These are phyloP conservation scores for Carex sylvatica DNA, from an alignment of 202 grass and related monocot genomes.

Conservation along the genomic window DNA sequence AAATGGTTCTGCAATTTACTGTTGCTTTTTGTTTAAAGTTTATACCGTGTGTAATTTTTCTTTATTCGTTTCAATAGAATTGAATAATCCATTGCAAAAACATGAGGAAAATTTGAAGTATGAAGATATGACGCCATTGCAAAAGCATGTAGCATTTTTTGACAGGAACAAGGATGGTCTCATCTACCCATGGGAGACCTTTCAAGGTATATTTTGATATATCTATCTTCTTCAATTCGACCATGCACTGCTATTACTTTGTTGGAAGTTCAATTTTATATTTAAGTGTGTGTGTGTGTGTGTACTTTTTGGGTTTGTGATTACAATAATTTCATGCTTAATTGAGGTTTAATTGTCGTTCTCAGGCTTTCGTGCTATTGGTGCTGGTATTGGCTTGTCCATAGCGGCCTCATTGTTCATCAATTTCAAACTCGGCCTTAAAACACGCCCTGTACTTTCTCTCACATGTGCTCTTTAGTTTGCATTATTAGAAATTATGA, in stretches of 20 bases:
- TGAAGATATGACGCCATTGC: constrained; percentile 41
- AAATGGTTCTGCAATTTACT: background rate
- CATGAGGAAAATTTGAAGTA: background rate
- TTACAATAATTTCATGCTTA: background rate
- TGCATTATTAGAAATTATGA: background rate
- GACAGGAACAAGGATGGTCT: constrained; percentile 47
- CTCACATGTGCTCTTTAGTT: background rate
- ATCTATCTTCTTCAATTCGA: background rate
- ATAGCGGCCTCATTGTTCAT: constrained; percentile 20
- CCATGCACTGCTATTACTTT: too few relatives aligned
- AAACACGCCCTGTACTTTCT: constrained; percentile 41
- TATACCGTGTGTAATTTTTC: background rate
- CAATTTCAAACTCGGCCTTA: constrained; percentile 42
- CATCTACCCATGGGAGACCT: constrained; percentile 54
- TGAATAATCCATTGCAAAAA: background rate
- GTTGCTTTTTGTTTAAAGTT: background rate
- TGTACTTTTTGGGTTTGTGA: background rate
- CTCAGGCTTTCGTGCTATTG: constrained; percentile 49
- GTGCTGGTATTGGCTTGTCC: constrained; percentile 36
- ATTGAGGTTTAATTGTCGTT: background rate
- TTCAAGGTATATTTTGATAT: constrained; percentile 31
- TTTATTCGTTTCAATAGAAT: background rate
- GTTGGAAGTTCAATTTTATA: background rate
- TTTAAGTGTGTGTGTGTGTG: background rate
- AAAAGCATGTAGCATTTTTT: constrained; percentile 43